Evolutionary conservation across 2,329 filamentous ascomycete genomes (phyloP).

Genomic region (Hypoxylon sp.): DNA sequence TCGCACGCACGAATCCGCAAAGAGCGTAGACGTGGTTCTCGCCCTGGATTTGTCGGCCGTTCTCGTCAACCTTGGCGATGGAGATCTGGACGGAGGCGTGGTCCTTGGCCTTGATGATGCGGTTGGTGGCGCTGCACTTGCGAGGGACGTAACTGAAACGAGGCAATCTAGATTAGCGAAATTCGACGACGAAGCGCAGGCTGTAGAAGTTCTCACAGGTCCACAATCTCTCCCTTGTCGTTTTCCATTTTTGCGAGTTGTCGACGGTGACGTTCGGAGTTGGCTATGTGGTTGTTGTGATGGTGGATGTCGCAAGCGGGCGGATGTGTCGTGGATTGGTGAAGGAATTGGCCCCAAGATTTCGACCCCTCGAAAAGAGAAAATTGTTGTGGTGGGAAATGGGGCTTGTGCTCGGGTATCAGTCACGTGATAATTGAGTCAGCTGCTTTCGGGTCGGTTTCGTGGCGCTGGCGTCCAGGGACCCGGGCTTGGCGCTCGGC

Average conservation of each 20-base stretch:
- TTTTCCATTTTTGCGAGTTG: conserved; percentile 89
- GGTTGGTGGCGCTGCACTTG: conserved; percentile 99
- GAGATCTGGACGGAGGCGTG: conserved; percentile 98
- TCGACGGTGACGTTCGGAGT: conserved; percentile 50
- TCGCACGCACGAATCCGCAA: conserved; percentile 96
- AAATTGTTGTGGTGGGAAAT: conserved; percentile 40
- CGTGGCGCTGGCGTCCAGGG: conserved; percentile 30
- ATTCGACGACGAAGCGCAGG: not conserved
- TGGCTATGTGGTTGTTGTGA: conserved; percentile 39
- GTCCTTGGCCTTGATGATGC: conserved; percentile 99
- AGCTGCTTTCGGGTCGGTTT: conserved; percentile 49
- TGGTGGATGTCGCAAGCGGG: conserved; percentile 20
- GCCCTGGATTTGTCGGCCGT: conserved; percentile 90
- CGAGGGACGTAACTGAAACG: conserved; percentile 88
- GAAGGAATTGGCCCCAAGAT: conserved; percentile 36
- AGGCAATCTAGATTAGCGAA: conserved; percentile 30
- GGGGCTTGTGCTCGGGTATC: conserved; percentile 39
- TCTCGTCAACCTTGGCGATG: conserved; percentile 98
- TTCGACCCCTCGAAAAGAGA: conserved; percentile 46
- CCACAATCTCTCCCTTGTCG: conserved; percentile 99
- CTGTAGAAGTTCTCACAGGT: conserved; percentile 78
- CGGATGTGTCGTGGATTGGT: conserved; percentile 39
- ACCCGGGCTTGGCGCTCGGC: conserved; percentile 19
- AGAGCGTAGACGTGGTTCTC: conserved; percentile 98
- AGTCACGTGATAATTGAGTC: conserved; percentile 46